phyloP scores from a whole-genome alignment of 345 rosid genomes.

The Pseudoturritis turrita region DNA sequence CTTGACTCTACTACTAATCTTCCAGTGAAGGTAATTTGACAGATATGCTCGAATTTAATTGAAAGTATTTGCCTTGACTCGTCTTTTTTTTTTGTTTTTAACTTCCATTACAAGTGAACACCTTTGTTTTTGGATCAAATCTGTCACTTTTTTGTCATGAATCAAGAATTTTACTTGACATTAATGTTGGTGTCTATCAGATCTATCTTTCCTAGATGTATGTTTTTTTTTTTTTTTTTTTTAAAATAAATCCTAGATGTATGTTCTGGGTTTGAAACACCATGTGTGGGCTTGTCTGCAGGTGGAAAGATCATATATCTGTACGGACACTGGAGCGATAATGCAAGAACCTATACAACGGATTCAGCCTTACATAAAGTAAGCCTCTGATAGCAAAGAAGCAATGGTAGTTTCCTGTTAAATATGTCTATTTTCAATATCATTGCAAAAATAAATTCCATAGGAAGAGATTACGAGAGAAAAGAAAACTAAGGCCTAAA shows the following conservation, averaged over 20 bases:
- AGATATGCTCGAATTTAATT: not conserved
- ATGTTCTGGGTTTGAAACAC: not conserved
- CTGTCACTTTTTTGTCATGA: not conserved
- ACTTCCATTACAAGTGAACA: not conserved
- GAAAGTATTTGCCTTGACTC: not conserved
- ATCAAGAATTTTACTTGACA: constrained; percentile 4
- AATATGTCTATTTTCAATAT: not conserved
- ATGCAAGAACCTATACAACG: constrained; percentile 58
- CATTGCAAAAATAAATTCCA: not conserved
- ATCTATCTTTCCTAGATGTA: not conserved
- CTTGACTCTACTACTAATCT: constrained; percentile 90
- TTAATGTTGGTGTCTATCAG: not conserved
- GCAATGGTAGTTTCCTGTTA: not conserved
- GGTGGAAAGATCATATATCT: constrained; percentile 87
- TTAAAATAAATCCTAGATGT: too few relatives aligned
- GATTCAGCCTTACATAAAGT: constrained; percentile 69
- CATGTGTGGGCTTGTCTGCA: constrained; percentile 32
- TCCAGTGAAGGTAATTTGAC: constrained; percentile 66
- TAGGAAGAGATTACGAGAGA: not conserved
- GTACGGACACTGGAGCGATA: constrained; percentile 91
- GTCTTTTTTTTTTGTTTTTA: not conserved
- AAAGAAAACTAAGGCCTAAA: not conserved
- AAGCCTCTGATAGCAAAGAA: constrained; percentile 20
- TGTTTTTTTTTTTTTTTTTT: too few relatives aligned
- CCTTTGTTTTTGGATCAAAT: not conserved